Evolutionary conservation across 2,329 filamentous ascomycete genomes (phyloP).

Genomic region (Lasiodiplodia citricola): DNA sequence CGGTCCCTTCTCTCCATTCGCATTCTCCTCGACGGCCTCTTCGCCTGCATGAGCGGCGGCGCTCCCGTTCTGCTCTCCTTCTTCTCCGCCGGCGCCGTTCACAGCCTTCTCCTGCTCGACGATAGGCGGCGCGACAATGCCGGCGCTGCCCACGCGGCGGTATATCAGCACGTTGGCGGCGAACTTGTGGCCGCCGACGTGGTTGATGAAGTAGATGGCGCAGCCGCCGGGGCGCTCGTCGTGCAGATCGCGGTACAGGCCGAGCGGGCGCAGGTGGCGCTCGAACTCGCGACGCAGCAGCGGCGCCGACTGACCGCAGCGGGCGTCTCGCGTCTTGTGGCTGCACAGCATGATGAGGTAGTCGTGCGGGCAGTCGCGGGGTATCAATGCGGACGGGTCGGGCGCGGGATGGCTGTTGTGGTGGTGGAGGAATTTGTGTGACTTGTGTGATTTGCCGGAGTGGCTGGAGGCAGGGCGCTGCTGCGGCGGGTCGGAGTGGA

Average conservation of each 20-base stretch:
- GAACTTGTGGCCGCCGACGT: constrained; percentile 97
- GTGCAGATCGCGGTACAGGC: constrained; percentile 83
- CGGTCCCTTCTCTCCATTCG: constrained; percentile 39
- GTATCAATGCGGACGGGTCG: constrained; percentile 66
- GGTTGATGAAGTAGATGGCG: constrained; percentile 94
- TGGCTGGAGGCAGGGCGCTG: constrained; percentile 19
- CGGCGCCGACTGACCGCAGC: constrained; percentile 92
- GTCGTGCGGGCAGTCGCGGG: constrained; percentile 77
- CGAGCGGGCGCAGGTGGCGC: constrained; percentile 82
- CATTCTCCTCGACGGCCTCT: constrained; percentile 43
- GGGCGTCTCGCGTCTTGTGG: constrained; percentile 90
- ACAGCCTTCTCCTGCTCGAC: constrained; percentile 28
- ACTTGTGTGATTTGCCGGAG: constrained; percentile 34
- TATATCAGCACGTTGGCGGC: constrained; percentile 94
- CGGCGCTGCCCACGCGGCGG: constrained; percentile 57
- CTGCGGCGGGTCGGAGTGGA: constrained; percentile 37
- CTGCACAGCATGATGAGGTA: constrained; percentile 93
- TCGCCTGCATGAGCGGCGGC: constrained; percentile 43
- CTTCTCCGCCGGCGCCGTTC: constrained; percentile 7
- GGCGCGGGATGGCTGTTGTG: constrained; percentile 26
- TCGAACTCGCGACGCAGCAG: constrained; percentile 88
- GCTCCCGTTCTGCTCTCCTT: constrained; percentile 28
- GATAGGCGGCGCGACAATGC: constrained; percentile 7
- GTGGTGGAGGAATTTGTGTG: constrained; percentile 30
- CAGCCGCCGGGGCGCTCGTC: constrained; percentile 91